Conservation (phyloP, 2,329 filamentous ascomycete species). For the Cyphellophora attinorum region DNA sequence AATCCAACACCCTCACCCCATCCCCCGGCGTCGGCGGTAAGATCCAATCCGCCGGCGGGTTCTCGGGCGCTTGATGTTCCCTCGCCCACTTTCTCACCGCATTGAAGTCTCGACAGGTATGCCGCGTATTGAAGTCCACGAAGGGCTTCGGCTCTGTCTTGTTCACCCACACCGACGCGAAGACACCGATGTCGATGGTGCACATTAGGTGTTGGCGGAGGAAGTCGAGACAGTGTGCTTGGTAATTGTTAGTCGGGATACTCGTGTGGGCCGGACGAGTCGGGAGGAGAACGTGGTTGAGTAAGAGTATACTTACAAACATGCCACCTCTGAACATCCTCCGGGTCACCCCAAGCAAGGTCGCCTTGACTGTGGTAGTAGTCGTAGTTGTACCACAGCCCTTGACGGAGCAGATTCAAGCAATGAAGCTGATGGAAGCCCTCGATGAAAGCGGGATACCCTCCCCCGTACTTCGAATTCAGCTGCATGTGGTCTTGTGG, state of each 20-base stretch:
- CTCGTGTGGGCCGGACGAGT: no score
- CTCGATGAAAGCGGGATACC: conserved; percentile 1
- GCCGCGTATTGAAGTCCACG: conserved; percentile 53
- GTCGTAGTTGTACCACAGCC: conserved; percentile 1
- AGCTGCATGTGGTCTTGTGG: no score
- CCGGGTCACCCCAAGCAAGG: no score
- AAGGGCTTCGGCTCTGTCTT: conserved; percentile 38
- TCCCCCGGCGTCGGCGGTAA: no score
- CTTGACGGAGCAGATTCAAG: conserved; percentile 1
- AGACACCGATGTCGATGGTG: conserved; percentile 48
- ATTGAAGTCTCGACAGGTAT: conserved; percentile 50
- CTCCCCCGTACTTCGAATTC: background rate
- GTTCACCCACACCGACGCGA: conserved; percentile 53
- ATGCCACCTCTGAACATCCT: no score
- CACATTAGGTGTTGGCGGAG: conserved; percentile 56
- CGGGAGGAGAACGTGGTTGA: no score
- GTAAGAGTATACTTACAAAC: no score
- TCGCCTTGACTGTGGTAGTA: conserved; percentile 21
- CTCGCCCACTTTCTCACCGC: conserved; percentile 45
- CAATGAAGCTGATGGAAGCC: conserved; percentile 1
- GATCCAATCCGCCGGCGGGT: conserved; percentile 33
- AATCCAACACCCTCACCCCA: no score
- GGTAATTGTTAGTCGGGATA: no score
- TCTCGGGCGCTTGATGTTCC: conserved; percentile 39
- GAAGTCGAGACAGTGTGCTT: conserved; percentile 53